A percentile compares a stretch with the other conserved stretches of the same genome.
These are phyloP conservation scores for Saturnispora gosingensis DNA, from an alignment of 805 yeast genomes.

Conservation along the genomic window DNA sequence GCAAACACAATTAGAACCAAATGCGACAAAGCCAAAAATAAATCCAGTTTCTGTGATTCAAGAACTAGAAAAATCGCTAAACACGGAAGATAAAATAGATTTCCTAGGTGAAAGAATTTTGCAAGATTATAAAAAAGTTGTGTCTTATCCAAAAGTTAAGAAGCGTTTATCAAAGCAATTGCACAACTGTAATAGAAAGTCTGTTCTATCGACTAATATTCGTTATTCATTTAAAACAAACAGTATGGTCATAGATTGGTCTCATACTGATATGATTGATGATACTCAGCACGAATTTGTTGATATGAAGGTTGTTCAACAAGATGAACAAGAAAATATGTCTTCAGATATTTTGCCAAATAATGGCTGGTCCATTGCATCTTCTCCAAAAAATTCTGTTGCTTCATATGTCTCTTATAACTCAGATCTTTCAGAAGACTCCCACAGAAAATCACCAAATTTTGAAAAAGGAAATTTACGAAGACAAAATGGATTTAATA, in stretches of 20 bases:
- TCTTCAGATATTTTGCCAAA: not conserved
- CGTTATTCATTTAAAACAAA: conserved; percentile 2
- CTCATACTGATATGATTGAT: conserved; percentile 19
- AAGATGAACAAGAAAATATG: conserved; percentile 11
- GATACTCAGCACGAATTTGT: conserved; percentile 16
- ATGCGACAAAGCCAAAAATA: conserved; percentile 20
- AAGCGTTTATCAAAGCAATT: conserved; percentile 21
- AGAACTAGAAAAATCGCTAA: conserved; percentile 5
- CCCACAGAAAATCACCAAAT: conserved; percentile 12
- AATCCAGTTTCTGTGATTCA: conserved; percentile 3
- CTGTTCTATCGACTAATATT: conserved; percentile 17
- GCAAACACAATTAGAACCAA: not conserved
- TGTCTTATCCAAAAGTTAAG: conserved; percentile 13
- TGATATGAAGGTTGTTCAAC: conserved; percentile 7
- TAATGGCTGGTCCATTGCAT: conserved; percentile 8
- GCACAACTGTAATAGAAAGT: conserved; percentile 14
- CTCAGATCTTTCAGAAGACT: conserved; percentile 37
- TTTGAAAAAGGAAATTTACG: conserved; percentile 21
- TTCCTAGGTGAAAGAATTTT: conserved; percentile 61
- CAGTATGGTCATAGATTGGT: conserved; percentile 23
- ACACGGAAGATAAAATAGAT: conserved; percentile 37
- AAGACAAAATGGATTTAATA: conserved; percentile 42
- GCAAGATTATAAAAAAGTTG: conserved; percentile 49
- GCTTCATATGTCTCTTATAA: conserved; percentile 51
- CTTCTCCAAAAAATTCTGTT: not conserved